Conservation (phyloP, 257 asterid species). For the Euphrasia confusa region DNA sequence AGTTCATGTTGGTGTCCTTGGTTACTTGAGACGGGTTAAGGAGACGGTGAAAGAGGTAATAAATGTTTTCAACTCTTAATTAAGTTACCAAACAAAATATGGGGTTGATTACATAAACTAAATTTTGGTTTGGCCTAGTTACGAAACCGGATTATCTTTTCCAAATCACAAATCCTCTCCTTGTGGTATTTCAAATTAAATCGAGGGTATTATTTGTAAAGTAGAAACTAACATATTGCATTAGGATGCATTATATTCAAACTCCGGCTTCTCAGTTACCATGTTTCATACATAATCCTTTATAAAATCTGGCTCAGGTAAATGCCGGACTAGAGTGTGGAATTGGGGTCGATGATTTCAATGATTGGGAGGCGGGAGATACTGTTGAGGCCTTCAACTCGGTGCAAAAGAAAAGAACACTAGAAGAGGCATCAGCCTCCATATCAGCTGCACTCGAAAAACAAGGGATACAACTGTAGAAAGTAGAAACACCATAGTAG, state of each 20-base stretch:
- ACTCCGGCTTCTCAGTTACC: not conserved
- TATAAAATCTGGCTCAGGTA: conserved; percentile 44
- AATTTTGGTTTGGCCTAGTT: not conserved
- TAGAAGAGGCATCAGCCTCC: conserved; percentile 89
- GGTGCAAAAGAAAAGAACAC: conserved; percentile 74
- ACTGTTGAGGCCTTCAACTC: conserved; percentile 61
- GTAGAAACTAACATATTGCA: not conserved
- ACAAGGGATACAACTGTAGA: conserved; percentile 41
- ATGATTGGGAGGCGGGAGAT: conserved; percentile 78
- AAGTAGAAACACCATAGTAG: not conserved
- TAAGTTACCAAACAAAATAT: too few species aligned
- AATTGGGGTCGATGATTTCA: conserved; percentile 56
- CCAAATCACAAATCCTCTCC: not conserved
- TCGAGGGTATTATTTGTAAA: not conserved
- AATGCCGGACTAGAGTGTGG: conserved; percentile 94
- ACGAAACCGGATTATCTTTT: too few species aligned
- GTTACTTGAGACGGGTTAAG: conserved; percentile 82
- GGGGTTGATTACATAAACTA: too few species aligned
- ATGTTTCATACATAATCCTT: not conserved
- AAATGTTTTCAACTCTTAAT: conserved; percentile 16
- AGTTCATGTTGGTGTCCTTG: conserved; percentile 68
- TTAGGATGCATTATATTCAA: too few species aligned
- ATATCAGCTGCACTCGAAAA: conserved; percentile 77
- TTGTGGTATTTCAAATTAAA: too few species aligned
- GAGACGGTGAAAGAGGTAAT: conserved; percentile 96